A percentile compares a stretch with the other conserved stretches of the same genome.
phyloP scores from a whole-genome alignment of 805 yeast species.

The Soucietia sequanensis region DNA sequence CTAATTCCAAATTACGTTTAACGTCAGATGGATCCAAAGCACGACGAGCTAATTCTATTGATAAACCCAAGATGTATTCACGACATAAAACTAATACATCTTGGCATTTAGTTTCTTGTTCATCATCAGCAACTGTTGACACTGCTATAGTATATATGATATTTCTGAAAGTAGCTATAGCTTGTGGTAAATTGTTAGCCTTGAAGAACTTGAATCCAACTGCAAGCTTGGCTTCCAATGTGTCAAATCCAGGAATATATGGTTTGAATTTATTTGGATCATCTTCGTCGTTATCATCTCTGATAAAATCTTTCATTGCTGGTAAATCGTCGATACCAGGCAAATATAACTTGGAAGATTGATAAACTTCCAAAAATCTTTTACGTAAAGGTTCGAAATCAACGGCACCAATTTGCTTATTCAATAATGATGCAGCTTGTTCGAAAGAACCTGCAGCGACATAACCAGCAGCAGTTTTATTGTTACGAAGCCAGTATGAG shows the following conservation, averaged over 20 bases:
- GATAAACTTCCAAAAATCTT: slow-evolving; percentile 82
- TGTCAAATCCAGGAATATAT: slow-evolving; percentile 68
- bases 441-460: slow-evolving; percentile 97
- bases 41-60: slow-evolving; percentile 89
- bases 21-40: slow-evolving; percentile 65
- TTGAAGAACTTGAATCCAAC: slow-evolving; percentile 83
- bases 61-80: slow-evolving; percentile 88
- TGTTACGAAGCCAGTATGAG: slow-evolving; percentile 81
- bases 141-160: slow-evolving; percentile 76
- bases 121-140: slow-evolving; percentile 66
- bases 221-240: slow-evolving; percentile 57
- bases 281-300: slow-evolving; percentile 62
- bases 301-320: slow-evolving; percentile 64
- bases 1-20: slow-evolving; percentile 88
- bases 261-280: slow-evolving; percentile 54
- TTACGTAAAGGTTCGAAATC: slow-evolving; percentile 84
- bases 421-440: slow-evolving; percentile 88
- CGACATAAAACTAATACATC: slow-evolving; percentile 73
- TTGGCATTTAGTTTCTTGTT: slow-evolving; percentile 72
- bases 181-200: slow-evolving; percentile 77
- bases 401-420: slow-evolving; percentile 84
- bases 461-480: slow-evolving; percentile 86
- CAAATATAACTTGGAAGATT: slow-evolving; percentile 71
- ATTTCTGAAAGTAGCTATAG: slow-evolving; percentile 75
- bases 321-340: slow-evolving; percentile 75